These are phyloP conservation scores for Fusarium stilboides DNA, from an alignment of 2,329 filamentous ascomycete species.

Conservation along the genomic window DNA sequence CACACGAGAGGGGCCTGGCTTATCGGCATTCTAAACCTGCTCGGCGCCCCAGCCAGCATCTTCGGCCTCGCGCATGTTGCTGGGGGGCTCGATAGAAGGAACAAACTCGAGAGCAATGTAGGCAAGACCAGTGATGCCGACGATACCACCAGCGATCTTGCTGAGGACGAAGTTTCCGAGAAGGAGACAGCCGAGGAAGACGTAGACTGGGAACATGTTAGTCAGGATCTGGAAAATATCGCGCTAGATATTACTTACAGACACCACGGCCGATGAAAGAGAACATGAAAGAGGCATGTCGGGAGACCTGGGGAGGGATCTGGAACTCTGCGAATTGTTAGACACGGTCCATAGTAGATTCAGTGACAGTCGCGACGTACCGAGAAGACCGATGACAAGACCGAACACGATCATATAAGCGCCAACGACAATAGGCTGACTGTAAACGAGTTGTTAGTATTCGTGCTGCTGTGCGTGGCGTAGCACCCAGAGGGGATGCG, in stretches of 20 bases:
- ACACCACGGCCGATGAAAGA: slow-evolving; percentile 95
- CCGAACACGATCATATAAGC: slow-evolving; percentile 94
- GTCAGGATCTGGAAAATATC: not conserved
- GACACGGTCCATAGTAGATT: slow-evolving; percentile 9
- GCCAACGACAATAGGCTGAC: slow-evolving; percentile 77
- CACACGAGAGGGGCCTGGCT: slow-evolving; percentile 2
- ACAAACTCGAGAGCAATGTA: slow-evolving; percentile 85
- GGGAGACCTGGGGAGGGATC: slow-evolving; percentile 91
- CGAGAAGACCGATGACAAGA: slow-evolving; percentile 78
- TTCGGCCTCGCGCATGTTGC: slow-evolving; percentile 86
- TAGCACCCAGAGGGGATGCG: not conserved
- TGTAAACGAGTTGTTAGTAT: slow-evolving; percentile 40
- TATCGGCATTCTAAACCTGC: slow-evolving; percentile 71
- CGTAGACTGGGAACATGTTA: slow-evolving; percentile 78
- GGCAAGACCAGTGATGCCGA: slow-evolving; percentile 83
- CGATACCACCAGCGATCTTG: slow-evolving; percentile 82
- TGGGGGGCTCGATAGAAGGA: slow-evolving; percentile 83
- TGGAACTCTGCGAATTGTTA: slow-evolving; percentile 79
- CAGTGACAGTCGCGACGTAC: slow-evolving; percentile 53
- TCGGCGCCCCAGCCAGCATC: slow-evolving; percentile 80
- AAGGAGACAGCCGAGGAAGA: slow-evolving; percentile 92
- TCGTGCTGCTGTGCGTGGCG: not conserved
- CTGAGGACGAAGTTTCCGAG: slow-evolving; percentile 77
- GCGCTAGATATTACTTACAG: slow-evolving; percentile 73
- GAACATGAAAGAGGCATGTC: slow-evolving; percentile 98